Evolutionary conservation across 2,329 filamentous ascomycete genomes (phyloP), one percentile per base, ranked within the genome.

Genomic region (Anisogramma anomala): DNA sequence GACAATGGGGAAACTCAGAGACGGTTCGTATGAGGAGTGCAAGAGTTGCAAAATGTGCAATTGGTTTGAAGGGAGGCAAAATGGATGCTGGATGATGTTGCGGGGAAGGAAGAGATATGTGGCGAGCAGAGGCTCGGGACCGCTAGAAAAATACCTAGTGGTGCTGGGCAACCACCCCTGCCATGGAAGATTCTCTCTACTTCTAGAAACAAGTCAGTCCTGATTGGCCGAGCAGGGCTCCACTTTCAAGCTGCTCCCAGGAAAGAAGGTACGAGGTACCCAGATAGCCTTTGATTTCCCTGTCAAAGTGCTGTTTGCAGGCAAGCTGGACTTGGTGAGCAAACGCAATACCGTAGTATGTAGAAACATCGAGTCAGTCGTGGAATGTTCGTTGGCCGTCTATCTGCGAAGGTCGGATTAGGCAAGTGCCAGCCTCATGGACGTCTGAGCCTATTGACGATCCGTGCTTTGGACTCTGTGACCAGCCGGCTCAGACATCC

Each of bases 131-230:
- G 33, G 36, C 44, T n/a, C 37, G 43, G 33, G 41, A 37, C 36
- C 36, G 43, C 44, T 43, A 39, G 43, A 46, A 46, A 43, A 42
- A 39, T 43, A 23, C 44, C 35, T 33, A 30, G 41, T n/a, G n/a
- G n/a, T n/a, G n/a, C n/a, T n/a, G n/a, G n/a, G n/a, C n/a, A n/a
- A n/a, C n/a, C n/a, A n/a, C n/a, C n/a, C n/a, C n/a, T n/a, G n/a
- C n/a, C n/a, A n/a, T n/a, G n/a, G n/a, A n/a, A n/a, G n/a, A n/a
- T n/a, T n/a, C n/a, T n/a, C n/a, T n/a, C n/a, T n/a, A n/a, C n/a
- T n/a, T n/a, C n/a, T n/a, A n/a, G n/a, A n/a, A n/a, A n/a, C n/a
- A n/a, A n/a, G n/a, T n/a, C n/a, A n/a, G n/a, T n/a, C n/a, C n/a
- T n/a, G n/a, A n/a, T n/a, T n/a, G n/a, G n/a, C n/a, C n/a, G n/a